Conservation (phyloP, 148 eudicot genomes). For the Diospyros lotus region DNA sequence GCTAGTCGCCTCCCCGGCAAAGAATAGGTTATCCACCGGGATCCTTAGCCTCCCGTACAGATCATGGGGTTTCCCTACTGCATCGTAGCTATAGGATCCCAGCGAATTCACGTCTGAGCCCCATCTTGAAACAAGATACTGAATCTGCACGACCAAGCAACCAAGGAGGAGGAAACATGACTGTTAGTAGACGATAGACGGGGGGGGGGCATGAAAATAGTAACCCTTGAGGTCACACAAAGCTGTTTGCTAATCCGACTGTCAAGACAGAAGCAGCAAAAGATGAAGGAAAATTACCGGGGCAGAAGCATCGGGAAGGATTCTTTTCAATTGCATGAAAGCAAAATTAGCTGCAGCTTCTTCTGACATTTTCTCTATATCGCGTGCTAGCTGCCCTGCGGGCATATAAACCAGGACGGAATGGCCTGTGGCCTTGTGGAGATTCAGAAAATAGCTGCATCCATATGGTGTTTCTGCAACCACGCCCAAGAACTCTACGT, state of each 20-base stretch:
- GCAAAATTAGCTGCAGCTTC: conserved; percentile 96
- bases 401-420: conserved; percentile 98
- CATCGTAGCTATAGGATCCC: conserved; percentile 91
- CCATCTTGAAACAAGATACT: conserved; percentile 90
- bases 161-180: too few species aligned
- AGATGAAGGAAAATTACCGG: conserved; percentile 44
- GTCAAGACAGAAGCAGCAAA: not conserved
- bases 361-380: conserved; percentile 91
- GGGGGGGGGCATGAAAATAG: too few species aligned
- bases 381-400: conserved; percentile 90
- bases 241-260: too few species aligned
- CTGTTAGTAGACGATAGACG: too few species aligned
- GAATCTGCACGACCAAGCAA: conserved; percentile 51
- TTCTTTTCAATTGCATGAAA: conserved; percentile 65
- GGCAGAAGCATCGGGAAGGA: conserved; percentile 77
- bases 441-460: conserved; percentile 98
- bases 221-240: too few species aligned
- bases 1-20: conserved; percentile 99
- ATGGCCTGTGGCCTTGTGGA: conserved; percentile 96
- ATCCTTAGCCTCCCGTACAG: conserved; percentile 78
- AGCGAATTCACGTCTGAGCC: conserved; percentile 78
- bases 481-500: conserved; percentile 96
- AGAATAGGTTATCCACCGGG: conserved; percentile 92
- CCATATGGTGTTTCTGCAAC: conserved; percentile 90
- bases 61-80: conserved; percentile 86